Evolutionary conservation across 805 yeast genomes (phyloP).

Genomic region (Metschnikowia continentalis): DNA sequence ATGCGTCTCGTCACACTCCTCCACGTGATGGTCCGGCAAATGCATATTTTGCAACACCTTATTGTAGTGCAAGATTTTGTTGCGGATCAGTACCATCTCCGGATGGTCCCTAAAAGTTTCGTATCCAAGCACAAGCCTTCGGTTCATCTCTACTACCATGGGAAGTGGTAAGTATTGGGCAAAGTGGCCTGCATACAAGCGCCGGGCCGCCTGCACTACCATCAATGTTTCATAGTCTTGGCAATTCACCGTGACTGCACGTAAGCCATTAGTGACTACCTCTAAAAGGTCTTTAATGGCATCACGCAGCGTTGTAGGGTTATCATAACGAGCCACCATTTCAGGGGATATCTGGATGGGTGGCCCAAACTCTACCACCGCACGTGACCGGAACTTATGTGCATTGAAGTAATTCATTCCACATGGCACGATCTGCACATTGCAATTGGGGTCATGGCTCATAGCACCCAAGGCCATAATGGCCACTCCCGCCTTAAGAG

Average conservation of each 20-base stretch:
- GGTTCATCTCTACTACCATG: slow-evolving; percentile 82
- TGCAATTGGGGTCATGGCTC: slow-evolving; percentile 67
- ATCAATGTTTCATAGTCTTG: slow-evolving; percentile 86
- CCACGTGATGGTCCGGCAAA: slow-evolving; percentile 59
- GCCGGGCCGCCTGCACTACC: slow-evolving; percentile 87
- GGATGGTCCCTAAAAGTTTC: slow-evolving; percentile 70
- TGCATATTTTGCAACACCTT: slow-evolving; percentile 45
- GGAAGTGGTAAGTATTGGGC: slow-evolving; percentile 72
- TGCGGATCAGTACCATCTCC: slow-evolving; percentile 53
- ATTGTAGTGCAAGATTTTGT: slow-evolving; percentile 68
- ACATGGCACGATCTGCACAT: slow-evolving; percentile 88
- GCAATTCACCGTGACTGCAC: slow-evolving; percentile 82
- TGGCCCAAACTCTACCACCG: slow-evolving; percentile 90
- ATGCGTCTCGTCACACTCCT: slow-evolving; percentile 49
- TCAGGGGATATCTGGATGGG: slow-evolving; percentile 62
- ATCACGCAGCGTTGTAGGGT: slow-evolving; percentile 63
- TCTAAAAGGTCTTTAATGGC: slow-evolving; percentile 73
- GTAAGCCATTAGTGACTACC: slow-evolving; percentile 65
- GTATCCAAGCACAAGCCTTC: slow-evolving; percentile 81
- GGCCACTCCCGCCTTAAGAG: slow-evolving; percentile 95
- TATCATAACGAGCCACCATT: slow-evolving; percentile 60
- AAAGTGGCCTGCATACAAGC: slow-evolving; percentile 77
- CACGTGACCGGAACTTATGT: slow-evolving; percentile 91
- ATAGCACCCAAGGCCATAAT: slow-evolving; percentile 96
- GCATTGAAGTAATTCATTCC: slow-evolving; percentile 98